These are phyloP conservation scores for Rubus parviflorus DNA, from an alignment of 306 rosid species.

Conservation along the genomic window DNA sequence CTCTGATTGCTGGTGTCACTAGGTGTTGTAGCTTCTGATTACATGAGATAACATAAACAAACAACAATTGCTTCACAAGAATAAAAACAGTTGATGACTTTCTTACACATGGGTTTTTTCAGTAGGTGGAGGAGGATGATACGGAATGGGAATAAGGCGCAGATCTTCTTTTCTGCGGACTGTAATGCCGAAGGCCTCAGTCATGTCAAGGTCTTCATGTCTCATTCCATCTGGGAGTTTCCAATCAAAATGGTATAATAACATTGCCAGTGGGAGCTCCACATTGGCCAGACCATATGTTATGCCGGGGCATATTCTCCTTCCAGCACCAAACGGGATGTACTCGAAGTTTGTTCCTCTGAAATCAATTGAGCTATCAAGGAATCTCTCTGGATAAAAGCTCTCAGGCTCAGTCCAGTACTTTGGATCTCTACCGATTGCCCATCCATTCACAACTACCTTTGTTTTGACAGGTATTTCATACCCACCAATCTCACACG, in stretches of 20 bases:
- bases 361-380: slow-evolving; percentile 18
- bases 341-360: slow-evolving; percentile 15
- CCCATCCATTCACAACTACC: slow-evolving; percentile 34
- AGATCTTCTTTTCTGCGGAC: slow-evolving; percentile 6
- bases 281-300: slow-evolving; percentile 16
- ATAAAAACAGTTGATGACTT: background rate
- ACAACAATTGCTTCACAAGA: background rate
- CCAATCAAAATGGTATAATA: slow-evolving; percentile 32
- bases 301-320: slow-evolving; percentile 24
- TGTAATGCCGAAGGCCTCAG: slow-evolving; percentile 6
- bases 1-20: background rate
- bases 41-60: background rate
- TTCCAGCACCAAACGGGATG: slow-evolving; percentile 25
- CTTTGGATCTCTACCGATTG: slow-evolving; percentile 25
- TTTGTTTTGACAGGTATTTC: slow-evolving; percentile 25
- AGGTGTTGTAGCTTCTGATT: background rate
- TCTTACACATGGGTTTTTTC: background rate
- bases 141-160: slow-evolving; percentile 18
- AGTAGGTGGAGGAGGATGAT: slow-evolving; percentile 10
- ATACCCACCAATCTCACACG: slow-evolving; percentile 25
- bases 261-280: slow-evolving; percentile 23
- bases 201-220: slow-evolving; percentile 27
- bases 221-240: slow-evolving; percentile 5
- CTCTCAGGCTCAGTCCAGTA: slow-evolving; percentile 28
- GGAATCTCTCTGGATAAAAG: slow-evolving; percentile 27